Conservation (phyloP, 1,139 yeast species). For the Taphrina wiesneri region DNA sequence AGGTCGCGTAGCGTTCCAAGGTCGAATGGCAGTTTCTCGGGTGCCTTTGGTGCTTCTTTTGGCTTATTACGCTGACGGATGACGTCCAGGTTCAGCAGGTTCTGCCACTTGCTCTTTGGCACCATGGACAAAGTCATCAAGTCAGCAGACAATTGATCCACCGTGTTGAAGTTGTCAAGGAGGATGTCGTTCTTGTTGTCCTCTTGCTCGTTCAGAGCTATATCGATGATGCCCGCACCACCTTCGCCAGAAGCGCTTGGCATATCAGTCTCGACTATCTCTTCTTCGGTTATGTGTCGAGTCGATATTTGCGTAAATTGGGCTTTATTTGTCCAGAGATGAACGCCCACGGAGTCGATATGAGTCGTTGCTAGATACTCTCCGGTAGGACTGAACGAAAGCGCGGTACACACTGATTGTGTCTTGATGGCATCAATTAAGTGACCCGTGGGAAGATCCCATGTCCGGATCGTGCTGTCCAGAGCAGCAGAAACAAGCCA, state of each 20-base stretch:
- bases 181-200: constrained; percentile 44
- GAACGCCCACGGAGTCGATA: constrained; percentile 84
- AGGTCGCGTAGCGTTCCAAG: constrained; percentile 45
- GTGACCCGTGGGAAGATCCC: constrained; percentile 98
- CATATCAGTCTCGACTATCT: constrained; percentile 55
- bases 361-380: constrained; percentile 93
- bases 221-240: constrained; percentile 72
- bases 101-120: constrained; percentile 75
- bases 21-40: constrained; percentile 81
- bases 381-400: constrained; percentile 83
- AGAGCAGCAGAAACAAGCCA: constrained; percentile 86
- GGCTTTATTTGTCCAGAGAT: constrained; percentile 88
- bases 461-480: constrained; percentile 87
- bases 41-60: constrained; percentile 80
- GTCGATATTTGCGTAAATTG: constrained; percentile 67
- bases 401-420: constrained; percentile 73
- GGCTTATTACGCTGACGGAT: constrained; percentile 86
- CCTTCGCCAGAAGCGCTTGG: constrained; percentile 88
- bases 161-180: constrained; percentile 53
- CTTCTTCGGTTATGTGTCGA: constrained; percentile 70
- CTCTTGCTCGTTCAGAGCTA: constrained; percentile 56
- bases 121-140: constrained; percentile 74
- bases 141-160: constrained; percentile 63
- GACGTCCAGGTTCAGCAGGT: constrained; percentile 75
- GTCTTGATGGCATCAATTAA: constrained; percentile 89